Base-by-base conservation (phyloP, 768 basidiomycete species). In the Infundibulicybe gibba region DNA sequence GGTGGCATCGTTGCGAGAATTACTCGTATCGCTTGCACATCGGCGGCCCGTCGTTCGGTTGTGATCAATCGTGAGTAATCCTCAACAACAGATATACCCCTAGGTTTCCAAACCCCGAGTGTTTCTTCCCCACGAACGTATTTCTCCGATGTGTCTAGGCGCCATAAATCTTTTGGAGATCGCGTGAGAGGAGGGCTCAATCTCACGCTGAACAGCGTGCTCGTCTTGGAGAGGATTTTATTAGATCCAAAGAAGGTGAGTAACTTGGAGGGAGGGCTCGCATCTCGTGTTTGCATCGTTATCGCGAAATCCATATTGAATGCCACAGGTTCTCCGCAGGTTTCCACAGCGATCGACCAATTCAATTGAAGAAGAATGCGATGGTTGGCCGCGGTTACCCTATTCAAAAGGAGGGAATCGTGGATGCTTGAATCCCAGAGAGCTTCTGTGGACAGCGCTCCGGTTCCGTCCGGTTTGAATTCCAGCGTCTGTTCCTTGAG, bases 371-470 rank as follows among this genome's bases (percentile, higher is more conserved):
- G 61, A 30, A 97, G 69, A 9, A 97, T 73, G 32, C 90, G 83
- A 54, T 94, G 90, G 40, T 83, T 81, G 3, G 80, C 60, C 2
- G 80, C 74, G 2, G 94, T 95, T 33, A 93, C 85, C 20, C 85
- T 80, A 62, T 99, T 95, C 50, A 99, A 75, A 38, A 94, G 69
- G 13, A 81, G 62, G 11, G 91, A 93, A 54, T 91, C 83, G 62
- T 97, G 97, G 11, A 90, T 69, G 48, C 93, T 92, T 1, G 91
- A 92, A 66, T 99, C 97, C 94, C 95, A 98, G 5, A 89, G 72
- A 1, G 86, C 86, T 45, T 83, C 79, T 8, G 82, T 84, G 16
- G 75, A 67, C 39, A 97, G 63, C 6, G 64, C 61, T 10, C 90
- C 85, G 6, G 88, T 90, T 3, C 95, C 94, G 64, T 97, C 94